Conservation (phyloP, 2,329 filamentous ascomycete species). For the Diaporthe destruens region DNA sequence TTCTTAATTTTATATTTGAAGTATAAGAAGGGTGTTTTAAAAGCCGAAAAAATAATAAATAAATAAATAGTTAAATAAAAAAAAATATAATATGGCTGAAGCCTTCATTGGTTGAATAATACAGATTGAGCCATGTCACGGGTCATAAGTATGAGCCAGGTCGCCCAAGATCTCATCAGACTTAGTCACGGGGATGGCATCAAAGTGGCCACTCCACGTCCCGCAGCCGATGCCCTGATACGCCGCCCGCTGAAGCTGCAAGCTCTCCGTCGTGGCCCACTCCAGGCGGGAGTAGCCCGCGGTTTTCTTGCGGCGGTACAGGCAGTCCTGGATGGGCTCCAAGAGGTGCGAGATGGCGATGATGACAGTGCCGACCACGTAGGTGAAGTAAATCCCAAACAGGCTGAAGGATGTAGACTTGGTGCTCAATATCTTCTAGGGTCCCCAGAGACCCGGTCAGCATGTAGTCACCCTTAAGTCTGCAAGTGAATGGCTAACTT, state of each 20-base stretch:
- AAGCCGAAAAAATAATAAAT: too few relatives aligned
- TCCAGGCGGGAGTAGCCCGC: neutral
- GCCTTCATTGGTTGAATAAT: neutral
- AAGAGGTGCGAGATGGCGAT: neutral
- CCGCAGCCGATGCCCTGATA: neutral
- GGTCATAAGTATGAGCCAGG: neutral
- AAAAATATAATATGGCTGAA: too few relatives aligned
- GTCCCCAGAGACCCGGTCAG: neutral
- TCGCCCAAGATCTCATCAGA: neutral
- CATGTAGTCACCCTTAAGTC: neutral
- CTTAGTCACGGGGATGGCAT: neutral
- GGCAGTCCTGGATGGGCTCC: neutral
- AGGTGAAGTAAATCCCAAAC: neutral
- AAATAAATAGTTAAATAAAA: too few relatives aligned
- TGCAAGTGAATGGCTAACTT: rapidly evolving
- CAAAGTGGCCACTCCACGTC: neutral
- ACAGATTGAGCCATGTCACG: neutral
- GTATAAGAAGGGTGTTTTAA: too few relatives aligned
- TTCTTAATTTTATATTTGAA: too few relatives aligned
- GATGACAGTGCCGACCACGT: neutral
- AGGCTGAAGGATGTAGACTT: neutral
- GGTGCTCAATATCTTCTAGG: neutral
- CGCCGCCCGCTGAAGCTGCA: neutral
- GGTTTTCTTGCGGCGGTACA: neutral
- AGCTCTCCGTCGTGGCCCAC: neutral